Percentiles rank a stretch among this genome's conserved stretches.
Conservation (phyloP, 164 flowering plant species). For the Warburgia ugandensis region DNA sequence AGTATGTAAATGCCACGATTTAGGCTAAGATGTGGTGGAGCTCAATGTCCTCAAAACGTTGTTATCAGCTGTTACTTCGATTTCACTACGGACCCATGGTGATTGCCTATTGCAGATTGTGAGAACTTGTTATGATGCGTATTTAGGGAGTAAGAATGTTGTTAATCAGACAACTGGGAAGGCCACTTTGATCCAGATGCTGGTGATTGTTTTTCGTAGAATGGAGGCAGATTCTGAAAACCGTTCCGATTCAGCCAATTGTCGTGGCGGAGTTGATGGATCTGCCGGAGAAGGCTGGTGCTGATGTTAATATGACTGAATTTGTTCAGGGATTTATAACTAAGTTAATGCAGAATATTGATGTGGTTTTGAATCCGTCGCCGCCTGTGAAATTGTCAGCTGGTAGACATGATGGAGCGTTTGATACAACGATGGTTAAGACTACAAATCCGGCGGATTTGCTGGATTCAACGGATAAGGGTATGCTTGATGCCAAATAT, state of each 20-base stretch:
- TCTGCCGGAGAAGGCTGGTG: constrained; percentile 72
- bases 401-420: constrained; percentile 84
- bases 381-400: constrained; percentile 28
- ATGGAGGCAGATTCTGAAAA: constrained; percentile 98
- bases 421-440: constrained; percentile 86
- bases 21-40: constrained; percentile 74
- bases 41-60: constrained; percentile 70
- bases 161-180: constrained; percentile 97
- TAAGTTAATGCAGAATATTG: constrained; percentile 87
- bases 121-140: constrained; percentile 90
- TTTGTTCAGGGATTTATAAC: constrained; percentile 96
- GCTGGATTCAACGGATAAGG: constrained; percentile 97
- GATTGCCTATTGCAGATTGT: constrained; percentile 86
- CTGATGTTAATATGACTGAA: constrained; percentile 67
- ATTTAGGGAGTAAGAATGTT: constrained; percentile 77
- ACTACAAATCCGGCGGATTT: constrained; percentile 92
- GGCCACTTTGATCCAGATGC: constrained; percentile 92
- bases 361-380: constrained; percentile 74
- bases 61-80: constrained; percentile 83
- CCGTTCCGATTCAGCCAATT: constrained; percentile 95
- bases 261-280: constrained; percentile 97
- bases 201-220: constrained; percentile 89
- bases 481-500: constrained; percentile 98
- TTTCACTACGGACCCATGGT: constrained; percentile 74
- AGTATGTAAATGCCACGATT: constrained; percentile 75